A percentile compares a stretch with the other conserved stretches of the same genome.
These are phyloP conservation scores for Avena atlantica DNA, from an alignment of 176 grass and related monocot genomes.

Conservation along the genomic window DNA sequence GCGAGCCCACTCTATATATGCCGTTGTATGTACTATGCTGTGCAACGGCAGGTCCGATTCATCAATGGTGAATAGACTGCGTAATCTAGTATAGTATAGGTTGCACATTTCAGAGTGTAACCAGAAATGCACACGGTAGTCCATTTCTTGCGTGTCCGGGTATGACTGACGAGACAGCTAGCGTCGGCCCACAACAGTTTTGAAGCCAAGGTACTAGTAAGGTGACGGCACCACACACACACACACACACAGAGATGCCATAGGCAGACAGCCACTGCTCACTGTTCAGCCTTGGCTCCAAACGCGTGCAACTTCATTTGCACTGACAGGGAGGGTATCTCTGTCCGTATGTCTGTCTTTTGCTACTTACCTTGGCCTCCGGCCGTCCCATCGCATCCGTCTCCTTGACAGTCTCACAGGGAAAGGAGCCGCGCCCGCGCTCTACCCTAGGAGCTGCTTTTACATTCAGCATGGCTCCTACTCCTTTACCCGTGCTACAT, in stretches of 20 bases:
- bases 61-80: not conserved
- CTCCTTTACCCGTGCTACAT: constrained; percentile 46
- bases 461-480: constrained; percentile 32
- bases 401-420: constrained; percentile 58
- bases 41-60: not conserved
- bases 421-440: constrained; percentile 47
- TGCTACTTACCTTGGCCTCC: constrained; percentile 33
- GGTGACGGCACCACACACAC: not conserved
- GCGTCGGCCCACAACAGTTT: not conserved
- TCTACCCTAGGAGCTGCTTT: constrained; percentile 41
- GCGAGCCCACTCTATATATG: not conserved
- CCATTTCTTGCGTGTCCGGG: not conserved
- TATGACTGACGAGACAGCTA: not conserved
- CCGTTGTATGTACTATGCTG: not conserved
- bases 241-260: not conserved
- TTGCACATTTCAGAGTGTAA: constrained; percentile 2
- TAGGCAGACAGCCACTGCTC: not conserved
- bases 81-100: not conserved
- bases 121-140: not conserved
- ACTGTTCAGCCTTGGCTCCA: constrained; percentile 18
- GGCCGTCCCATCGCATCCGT: constrained; percentile 37
- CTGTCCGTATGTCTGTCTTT: constrained; percentile 27
- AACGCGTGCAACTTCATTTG: constrained; percentile 29
- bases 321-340: constrained; percentile 36
- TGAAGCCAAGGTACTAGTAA: not conserved